Base-by-base conservation (phyloP, 1,139 yeast genomes). In the Arxiozyma bovina region DNA sequence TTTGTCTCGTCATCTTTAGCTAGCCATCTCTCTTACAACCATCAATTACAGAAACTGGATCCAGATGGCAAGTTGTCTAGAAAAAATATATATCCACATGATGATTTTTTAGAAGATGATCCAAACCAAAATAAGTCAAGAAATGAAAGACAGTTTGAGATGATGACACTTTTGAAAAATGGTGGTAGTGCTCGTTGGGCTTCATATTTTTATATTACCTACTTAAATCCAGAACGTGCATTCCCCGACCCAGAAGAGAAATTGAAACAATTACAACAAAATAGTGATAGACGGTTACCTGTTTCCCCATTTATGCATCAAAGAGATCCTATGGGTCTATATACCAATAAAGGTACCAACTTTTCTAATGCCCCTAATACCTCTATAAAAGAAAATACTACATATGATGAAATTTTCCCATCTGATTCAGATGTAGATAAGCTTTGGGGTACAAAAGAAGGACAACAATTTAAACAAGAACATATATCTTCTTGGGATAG, bases 111-210 rank as follows among this genome's bases (percentile, higher is more conserved):
- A 3, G 49, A 45, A n/a, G 12, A 30, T 6, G 46, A 23, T 12
- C 30, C 47, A 42, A 30, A 41, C 17, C 50, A 47, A 21, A 42
- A 22, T 1, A 53, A 56, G 41, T 11, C 57, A 7, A 57, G 61
- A 25, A 61, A 63, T n/a, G 58, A 62, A 25, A 63, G 68, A 45
- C 73, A 72, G 51, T 70, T 63, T 47, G 69, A 71, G n/a, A 70
- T 73, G 59, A 61, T 73, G 52, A 56, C 62, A n/a, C 54, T 71
- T 30, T 56, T 73, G 27, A 63, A 64, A 41, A 67, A 67, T 12
- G 68, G 68, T 0, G 66, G 69, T 50, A 64, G 74, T 3, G 60
- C 70, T 3, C 69, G 64, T 54, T 73, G 76, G 76, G 67, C 72
- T 53, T 58, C 66, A 49, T 73, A 73, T 55, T 73, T 71, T 56